phyloP scores from a whole-genome alignment of 495 filamentous ascomycete species.

The Tuber borchii region DNA sequence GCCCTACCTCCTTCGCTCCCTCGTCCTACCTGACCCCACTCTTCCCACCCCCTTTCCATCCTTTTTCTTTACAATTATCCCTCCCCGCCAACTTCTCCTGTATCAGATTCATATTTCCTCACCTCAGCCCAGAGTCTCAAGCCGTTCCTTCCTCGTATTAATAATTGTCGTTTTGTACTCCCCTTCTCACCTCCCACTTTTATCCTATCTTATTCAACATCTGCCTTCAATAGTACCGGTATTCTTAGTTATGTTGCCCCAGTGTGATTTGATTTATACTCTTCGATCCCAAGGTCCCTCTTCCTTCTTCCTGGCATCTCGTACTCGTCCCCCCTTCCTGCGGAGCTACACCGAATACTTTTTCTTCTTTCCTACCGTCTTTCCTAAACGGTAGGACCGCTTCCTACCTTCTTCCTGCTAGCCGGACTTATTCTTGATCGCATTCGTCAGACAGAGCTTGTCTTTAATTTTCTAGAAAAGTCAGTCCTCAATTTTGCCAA shows the following conservation, averaged over 20 bases:
- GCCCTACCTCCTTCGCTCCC: background rate
- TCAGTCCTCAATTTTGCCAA: conserved; percentile 10
- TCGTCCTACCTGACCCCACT: background rate
- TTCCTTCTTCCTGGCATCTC: background rate
- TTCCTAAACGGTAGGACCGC: background rate
- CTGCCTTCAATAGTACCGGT: background rate
- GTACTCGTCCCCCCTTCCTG: conserved; percentile 2
- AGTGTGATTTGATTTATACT: conserved; percentile 23
- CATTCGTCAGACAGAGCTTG: background rate
- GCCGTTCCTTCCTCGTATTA: background rate
- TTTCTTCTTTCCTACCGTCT: conserved; percentile 13
- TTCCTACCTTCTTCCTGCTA: background rate
- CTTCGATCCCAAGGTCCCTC: conserved; percentile 1
- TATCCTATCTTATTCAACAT: background rate
- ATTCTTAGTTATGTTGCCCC: conserved; percentile 5
- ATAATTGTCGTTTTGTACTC: background rate
- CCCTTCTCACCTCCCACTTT: background rate
- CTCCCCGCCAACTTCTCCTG: background rate
- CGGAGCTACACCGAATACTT: background rate
- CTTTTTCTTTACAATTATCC: background rate
- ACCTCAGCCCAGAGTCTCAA: background rate
- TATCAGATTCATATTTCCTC: background rate
- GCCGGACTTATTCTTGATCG: background rate
- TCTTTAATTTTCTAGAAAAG: conserved; percentile 3
- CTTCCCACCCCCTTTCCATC: background rate